phyloP scores from a whole-genome alignment of 1,139 yeast genomes.

The Yamadazyma membranifaciens region DNA sequence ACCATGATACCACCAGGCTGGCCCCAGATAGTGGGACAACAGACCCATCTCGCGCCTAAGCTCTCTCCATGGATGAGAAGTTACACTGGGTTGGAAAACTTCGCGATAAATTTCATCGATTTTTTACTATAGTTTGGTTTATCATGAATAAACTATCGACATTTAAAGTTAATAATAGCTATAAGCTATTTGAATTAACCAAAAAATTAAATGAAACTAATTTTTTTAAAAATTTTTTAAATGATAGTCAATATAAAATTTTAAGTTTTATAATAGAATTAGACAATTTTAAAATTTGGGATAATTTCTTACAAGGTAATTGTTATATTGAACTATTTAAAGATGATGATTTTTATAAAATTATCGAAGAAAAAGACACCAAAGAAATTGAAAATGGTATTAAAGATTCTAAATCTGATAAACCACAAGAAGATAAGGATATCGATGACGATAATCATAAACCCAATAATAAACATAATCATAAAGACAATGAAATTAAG shows the following conservation, averaged over 20 bases:
- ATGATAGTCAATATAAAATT: constrained; percentile 60
- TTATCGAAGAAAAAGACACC: constrained; percentile 1
- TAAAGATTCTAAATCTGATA: constrained; percentile 11
- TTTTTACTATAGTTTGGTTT: not conserved
- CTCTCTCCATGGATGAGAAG: no score
- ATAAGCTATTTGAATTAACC: constrained; percentile 46
- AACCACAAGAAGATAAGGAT: not conserved
- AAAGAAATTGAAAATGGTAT: constrained; percentile 12
- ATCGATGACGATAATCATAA: constrained; percentile 6
- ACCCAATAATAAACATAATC: constrained; percentile 8
- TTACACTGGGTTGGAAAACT: not conserved
- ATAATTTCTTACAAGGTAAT: constrained; percentile 53
- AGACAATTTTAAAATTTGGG: constrained; percentile 45
- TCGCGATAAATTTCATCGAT: constrained; percentile 5
- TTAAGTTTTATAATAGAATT: constrained; percentile 40
- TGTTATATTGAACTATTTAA: constrained; percentile 33
- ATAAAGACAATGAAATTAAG: constrained; percentile 9
- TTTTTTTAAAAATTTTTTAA: constrained; percentile 57
- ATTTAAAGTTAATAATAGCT: constrained; percentile 42
- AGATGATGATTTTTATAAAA: constrained; percentile 9
- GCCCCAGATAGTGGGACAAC: no score
- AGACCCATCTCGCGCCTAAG: no score
- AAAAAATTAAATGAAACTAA: constrained; percentile 45
- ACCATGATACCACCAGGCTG: no score
- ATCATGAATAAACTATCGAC: constrained; percentile 44